These are phyloP conservation scores for Agaricus blazei DNA, from an alignment of 768 basidiomycete species.

Conservation along the genomic window DNA sequence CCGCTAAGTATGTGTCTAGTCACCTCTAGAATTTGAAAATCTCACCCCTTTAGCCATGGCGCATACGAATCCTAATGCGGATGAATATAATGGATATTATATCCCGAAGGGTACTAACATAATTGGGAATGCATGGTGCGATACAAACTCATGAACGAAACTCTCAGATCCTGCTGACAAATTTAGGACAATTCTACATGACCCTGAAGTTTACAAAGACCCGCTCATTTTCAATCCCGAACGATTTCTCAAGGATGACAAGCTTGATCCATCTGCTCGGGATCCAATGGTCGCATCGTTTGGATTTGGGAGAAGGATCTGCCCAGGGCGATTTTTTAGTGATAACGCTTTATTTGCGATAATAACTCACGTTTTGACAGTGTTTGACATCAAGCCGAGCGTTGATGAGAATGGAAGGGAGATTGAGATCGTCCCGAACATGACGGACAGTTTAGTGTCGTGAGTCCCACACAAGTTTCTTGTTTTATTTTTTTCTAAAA, in stretches of 20 bases:
- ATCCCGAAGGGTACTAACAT: not conserved
- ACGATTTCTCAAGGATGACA: constrained; percentile 20
- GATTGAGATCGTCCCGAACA: constrained; percentile 14
- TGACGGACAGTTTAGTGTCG: constrained; percentile 18
- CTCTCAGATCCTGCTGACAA: not conserved
- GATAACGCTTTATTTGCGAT: constrained; percentile 18
- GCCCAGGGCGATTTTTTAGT: constrained; percentile 20
- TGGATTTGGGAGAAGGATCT: constrained; percentile 26
- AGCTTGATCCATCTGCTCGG: constrained; percentile 18
- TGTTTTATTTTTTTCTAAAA: not conserved
- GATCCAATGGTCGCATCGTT: constrained; percentile 23
- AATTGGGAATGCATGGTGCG: not conserved
- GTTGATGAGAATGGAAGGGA: constrained; percentile 16
- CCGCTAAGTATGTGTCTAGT: constrained; percentile 17
- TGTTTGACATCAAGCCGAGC: constrained; percentile 19
- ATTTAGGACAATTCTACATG: constrained; percentile 17
- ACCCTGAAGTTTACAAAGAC: constrained; percentile 15
- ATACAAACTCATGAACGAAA: not conserved
- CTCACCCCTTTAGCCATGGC: not conserved
- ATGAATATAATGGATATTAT: constrained; percentile 1
- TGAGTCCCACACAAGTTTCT: constrained; percentile 5
- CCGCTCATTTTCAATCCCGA: constrained; percentile 24
- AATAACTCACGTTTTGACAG: constrained; percentile 17
- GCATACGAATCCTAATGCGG: not conserved
- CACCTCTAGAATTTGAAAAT: not conserved